phyloP scores from a whole-genome alignment of 2,329 filamentous ascomycete species.

The Ilyonectria destructans region DNA sequence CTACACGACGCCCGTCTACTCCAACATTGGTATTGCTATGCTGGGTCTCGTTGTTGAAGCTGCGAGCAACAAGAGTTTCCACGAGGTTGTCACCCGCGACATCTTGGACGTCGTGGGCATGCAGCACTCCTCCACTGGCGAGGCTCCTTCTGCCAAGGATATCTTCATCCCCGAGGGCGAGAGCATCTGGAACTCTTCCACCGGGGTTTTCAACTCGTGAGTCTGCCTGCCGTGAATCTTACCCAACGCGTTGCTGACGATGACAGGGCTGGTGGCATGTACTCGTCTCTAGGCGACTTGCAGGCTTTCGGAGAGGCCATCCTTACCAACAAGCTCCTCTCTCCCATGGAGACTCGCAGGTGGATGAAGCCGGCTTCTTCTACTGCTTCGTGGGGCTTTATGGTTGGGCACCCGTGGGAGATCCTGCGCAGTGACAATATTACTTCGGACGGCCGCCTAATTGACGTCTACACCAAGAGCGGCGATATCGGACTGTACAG shows the following conservation, averaged over 20 bases:
- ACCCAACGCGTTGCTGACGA: background rate
- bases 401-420: slow-evolving; percentile 65
- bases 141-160: slow-evolving; percentile 50
- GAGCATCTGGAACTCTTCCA: slow-evolving; percentile 52
- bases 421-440: slow-evolving; percentile 59
- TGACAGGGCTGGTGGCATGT: slow-evolving; percentile 58
- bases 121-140: slow-evolving; percentile 56
- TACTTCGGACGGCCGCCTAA: slow-evolving; percentile 56
- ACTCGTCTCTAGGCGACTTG: slow-evolving; percentile 61
- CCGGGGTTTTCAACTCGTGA: slow-evolving; percentile 56
- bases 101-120: slow-evolving; percentile 63
- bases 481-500: slow-evolving; percentile 62
- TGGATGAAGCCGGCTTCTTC: slow-evolving; percentile 63
- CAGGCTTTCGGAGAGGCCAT: slow-evolving; percentile 61
- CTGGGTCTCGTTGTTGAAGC: slow-evolving; percentile 64
- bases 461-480: slow-evolving; percentile 65
- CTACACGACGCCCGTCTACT: slow-evolving; percentile 64
- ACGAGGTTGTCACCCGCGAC: slow-evolving; percentile 56
- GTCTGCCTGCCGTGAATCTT: slow-evolving; percentile 9
- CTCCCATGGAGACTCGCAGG: slow-evolving; percentile 56
- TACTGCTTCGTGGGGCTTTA: slow-evolving; percentile 56
- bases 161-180: slow-evolving; percentile 57
- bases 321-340: slow-evolving; percentile 59
- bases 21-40: slow-evolving; percentile 63
- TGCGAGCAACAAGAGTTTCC: slow-evolving; percentile 58